Conservation (phyloP, 768 basidiomycete species). For the Suillus alpinus region DNA sequence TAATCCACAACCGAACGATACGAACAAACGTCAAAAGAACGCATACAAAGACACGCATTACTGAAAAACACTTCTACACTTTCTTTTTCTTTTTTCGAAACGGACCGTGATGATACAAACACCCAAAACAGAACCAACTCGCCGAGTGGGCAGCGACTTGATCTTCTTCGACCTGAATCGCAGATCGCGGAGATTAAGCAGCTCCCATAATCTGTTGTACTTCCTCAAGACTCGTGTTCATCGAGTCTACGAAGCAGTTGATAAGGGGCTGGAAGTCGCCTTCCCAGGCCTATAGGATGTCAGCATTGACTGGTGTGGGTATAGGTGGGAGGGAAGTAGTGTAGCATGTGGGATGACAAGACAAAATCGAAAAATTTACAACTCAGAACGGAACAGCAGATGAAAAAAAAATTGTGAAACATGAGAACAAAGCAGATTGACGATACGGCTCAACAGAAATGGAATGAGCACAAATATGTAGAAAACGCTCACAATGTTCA, state of each 20-base stretch:
- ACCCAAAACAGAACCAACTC: not conserved
- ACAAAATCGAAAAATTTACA: not conserved
- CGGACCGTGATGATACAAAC: not conserved
- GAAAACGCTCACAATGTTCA: constrained; percentile 27
- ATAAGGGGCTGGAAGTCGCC: constrained; percentile 32
- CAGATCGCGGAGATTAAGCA: not conserved
- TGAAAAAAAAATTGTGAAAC: not conserved
- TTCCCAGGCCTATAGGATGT: constrained; percentile 29
- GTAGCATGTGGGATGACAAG: not conserved
- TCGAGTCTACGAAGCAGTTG: constrained; percentile 28
- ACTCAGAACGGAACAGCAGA: not conserved
- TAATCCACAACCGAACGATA: not conserved
- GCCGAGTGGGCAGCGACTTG: not conserved
- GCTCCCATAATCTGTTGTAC: constrained; percentile 28
- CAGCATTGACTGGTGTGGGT: not conserved
- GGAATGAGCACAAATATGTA: not conserved
- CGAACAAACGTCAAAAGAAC: not conserved
- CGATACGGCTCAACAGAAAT: not conserved
- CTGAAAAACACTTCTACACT: not conserved
- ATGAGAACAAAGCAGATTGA: not conserved
- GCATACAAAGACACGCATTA: not conserved
- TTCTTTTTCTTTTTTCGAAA: not conserved
- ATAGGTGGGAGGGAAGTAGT: not conserved
- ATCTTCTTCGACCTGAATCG: not conserved
- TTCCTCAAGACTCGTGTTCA: constrained; percentile 22